phyloP scores from a whole-genome alignment of 805 yeast species.

The Tetrapisispora iriomotensis region DNA sequence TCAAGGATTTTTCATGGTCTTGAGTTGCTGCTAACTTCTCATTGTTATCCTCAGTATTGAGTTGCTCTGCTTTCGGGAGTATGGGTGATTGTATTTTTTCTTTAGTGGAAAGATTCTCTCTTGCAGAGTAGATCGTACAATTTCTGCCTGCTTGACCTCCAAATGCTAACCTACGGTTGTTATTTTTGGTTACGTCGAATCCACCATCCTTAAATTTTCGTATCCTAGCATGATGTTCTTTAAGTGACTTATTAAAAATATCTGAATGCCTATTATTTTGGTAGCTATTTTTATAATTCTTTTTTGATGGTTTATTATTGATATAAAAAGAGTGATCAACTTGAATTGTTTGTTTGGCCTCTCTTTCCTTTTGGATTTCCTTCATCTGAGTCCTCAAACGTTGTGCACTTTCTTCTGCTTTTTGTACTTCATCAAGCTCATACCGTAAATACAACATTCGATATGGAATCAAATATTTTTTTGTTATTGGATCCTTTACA shows the following conservation, averaged over 20 bases:
- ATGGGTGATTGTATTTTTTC: too few relatives aligned
- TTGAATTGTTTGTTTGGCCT: slow-evolving; percentile 23
- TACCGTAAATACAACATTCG: slow-evolving; percentile 29
- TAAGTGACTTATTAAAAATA: slow-evolving; percentile 13
- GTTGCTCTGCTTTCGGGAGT: background rate
- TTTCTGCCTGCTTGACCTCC: slow-evolving; percentile 25
- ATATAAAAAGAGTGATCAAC: slow-evolving; percentile 15
- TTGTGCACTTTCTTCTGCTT: slow-evolving; percentile 29
- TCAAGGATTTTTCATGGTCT: background rate
- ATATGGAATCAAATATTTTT: slow-evolving; percentile 29
- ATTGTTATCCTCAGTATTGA: background rate
- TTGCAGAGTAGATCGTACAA: background rate
- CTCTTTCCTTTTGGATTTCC: slow-evolving; percentile 24
- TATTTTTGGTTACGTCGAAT: slow-evolving; percentile 9
- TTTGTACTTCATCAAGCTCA: slow-evolving; percentile 25
- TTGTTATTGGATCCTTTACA: slow-evolving; percentile 13
- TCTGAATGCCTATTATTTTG: slow-evolving; percentile 7
- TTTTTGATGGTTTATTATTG: slow-evolving; percentile 7
- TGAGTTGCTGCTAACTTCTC: background rate
- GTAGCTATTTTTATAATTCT: slow-evolving; percentile 1
- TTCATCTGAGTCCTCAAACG: slow-evolving; percentile 27
- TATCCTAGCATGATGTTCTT: slow-evolving; percentile 13
- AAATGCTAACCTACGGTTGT: slow-evolving; percentile 23
- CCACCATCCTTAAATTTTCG: slow-evolving; percentile 16
- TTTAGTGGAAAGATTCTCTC: too few relatives aligned